Percentiles rank a stretch among this genome's conserved stretches.
These are phyloP conservation scores for Arabidopsis arenosa DNA, from an alignment of 345 rosid genomes.

Conservation along the genomic window DNA sequence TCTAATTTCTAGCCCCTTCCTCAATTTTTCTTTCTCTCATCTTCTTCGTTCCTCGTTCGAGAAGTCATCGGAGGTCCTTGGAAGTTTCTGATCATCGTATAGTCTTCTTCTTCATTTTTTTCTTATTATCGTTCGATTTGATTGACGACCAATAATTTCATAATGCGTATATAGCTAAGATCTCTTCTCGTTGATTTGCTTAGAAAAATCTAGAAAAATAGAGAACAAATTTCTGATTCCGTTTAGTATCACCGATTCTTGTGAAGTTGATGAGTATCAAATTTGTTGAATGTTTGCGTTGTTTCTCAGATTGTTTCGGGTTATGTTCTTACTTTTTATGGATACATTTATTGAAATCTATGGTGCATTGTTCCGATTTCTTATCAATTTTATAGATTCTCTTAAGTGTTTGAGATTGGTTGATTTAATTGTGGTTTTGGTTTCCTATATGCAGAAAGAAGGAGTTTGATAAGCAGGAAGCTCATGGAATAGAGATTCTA, in stretches of 20 bases:
- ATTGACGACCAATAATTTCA: slow-evolving; percentile 1
- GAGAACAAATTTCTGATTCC: background rate
- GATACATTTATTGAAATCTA: background rate
- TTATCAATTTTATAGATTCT: background rate
- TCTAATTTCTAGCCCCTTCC: background rate
- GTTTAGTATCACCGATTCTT: background rate
- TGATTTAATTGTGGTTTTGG: slow-evolving; percentile 25
- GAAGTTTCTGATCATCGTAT: slow-evolving; percentile 22
- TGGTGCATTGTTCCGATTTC: slow-evolving; percentile 15
- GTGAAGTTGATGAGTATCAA: slow-evolving; percentile 4
- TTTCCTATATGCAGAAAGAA: slow-evolving; percentile 25
- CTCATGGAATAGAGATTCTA: slow-evolving; percentile 15
- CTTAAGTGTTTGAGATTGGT: slow-evolving; percentile 15
- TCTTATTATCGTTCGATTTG: slow-evolving; percentile 1
- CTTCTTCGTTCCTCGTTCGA: slow-evolving; percentile 35
- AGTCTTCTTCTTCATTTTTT: background rate
- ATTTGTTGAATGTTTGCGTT: background rate
- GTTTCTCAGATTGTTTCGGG: slow-evolving; percentile 1
- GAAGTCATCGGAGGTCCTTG: slow-evolving; percentile 45
- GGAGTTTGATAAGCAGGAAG: slow-evolving; percentile 14
- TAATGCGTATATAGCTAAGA: slow-evolving; percentile 36
- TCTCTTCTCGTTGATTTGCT: slow-evolving; percentile 14
- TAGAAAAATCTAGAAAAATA: background rate
- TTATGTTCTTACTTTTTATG: background rate
- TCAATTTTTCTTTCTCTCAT: slow-evolving; percentile 1